Percentiles rank a stretch among this genome's conserved stretches.
Conservation (phyloP, 2,329 filamentous ascomycete genomes). For the Diaporthe australafricana region DNA sequence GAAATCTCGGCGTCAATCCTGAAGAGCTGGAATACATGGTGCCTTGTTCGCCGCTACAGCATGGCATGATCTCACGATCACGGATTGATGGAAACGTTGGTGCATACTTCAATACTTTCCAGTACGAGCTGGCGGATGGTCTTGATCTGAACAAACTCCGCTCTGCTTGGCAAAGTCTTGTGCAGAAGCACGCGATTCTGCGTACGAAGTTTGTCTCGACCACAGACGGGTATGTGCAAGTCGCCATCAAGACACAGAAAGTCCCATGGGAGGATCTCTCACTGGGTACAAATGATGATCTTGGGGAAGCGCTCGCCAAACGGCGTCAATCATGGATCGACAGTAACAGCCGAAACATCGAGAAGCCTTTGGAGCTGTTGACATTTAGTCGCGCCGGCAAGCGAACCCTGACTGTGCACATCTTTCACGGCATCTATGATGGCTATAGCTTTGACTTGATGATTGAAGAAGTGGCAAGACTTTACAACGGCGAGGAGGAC, state of each 20-base stretch:
- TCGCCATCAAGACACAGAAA: slow-evolving; percentile 61
- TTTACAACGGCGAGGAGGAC: slow-evolving; percentile 39
- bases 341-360: slow-evolving; percentile 61
- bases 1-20: slow-evolving; percentile 61
- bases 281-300: slow-evolving; percentile 43
- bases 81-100: slow-evolving; percentile 63
- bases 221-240: slow-evolving; percentile 81
- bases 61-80: slow-evolving; percentile 84
- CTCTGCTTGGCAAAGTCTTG: slow-evolving; percentile 67
- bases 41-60: slow-evolving; percentile 87
- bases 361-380: slow-evolving; percentile 64
- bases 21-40: slow-evolving; percentile 77
- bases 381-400: slow-evolving; percentile 47
- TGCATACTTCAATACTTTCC: slow-evolving; percentile 84
- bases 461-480: slow-evolving; percentile 64
- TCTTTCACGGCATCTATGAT: slow-evolving; percentile 92
- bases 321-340: slow-evolving; percentile 64
- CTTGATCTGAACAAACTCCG: slow-evolving; percentile 62
- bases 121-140: slow-evolving; percentile 61
- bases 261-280: slow-evolving; percentile 58
- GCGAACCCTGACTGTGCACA: slow-evolving; percentile 68
- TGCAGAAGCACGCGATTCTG: slow-evolving; percentile 70
- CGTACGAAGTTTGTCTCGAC: slow-evolving; percentile 80
- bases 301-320: slow-evolving; percentile 49
- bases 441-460: slow-evolving; percentile 81